A percentile compares a stretch with the other conserved stretches of the same genome.
These are phyloP conservation scores for Chaetomiaceae sp. DNA, from an alignment of 2,329 filamentous ascomycete species.

Conservation along the genomic window DNA sequence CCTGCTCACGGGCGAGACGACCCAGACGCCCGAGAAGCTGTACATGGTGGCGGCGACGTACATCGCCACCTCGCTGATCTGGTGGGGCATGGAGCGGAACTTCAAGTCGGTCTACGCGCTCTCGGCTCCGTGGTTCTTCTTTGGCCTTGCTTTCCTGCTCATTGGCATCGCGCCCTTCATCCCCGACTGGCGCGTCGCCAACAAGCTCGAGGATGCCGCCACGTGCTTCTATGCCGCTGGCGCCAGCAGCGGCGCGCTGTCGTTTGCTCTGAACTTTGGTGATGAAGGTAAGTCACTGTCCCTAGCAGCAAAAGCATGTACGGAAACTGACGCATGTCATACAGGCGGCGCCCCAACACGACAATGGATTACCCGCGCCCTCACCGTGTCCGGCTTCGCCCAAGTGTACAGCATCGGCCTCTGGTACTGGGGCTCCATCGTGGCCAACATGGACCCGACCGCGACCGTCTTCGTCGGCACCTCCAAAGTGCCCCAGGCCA, in stretches of 20 bases:
- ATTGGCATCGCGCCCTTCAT: slow-evolving; percentile 59
- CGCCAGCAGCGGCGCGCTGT: slow-evolving; percentile 59
- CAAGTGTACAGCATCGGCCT: slow-evolving; percentile 61
- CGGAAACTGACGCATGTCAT: background rate
- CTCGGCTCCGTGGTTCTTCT: slow-evolving; percentile 59
- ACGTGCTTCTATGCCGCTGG: slow-evolving; percentile 59
- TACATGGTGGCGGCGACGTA: slow-evolving; percentile 60
- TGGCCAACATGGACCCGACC: slow-evolving; percentile 40
- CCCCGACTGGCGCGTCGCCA: slow-evolving; percentile 35
- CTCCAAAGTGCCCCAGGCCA: slow-evolving; percentile 28
- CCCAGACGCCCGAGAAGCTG: slow-evolving; percentile 53
- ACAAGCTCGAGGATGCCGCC: slow-evolving; percentile 54
- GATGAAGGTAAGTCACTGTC: slow-evolving; percentile 40
- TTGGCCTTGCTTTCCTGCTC: slow-evolving; percentile 58
- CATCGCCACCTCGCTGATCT: slow-evolving; percentile 52
- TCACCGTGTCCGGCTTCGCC: slow-evolving; percentile 62
- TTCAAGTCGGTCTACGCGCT: slow-evolving; percentile 54
- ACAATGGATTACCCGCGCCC: slow-evolving; percentile 64
- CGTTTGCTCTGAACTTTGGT: slow-evolving; percentile 64
- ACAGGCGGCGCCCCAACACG: slow-evolving; percentile 56
- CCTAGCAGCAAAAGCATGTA: no score
- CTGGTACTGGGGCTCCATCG: slow-evolving; percentile 62
- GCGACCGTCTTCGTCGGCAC: slow-evolving; percentile 37
- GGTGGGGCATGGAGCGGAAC: slow-evolving; percentile 60
- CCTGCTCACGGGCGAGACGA: slow-evolving; percentile 59